Evolutionary conservation across 1,284 basidiomycete species (phyloP).

Genomic region (Vanrija sp.): DNA sequence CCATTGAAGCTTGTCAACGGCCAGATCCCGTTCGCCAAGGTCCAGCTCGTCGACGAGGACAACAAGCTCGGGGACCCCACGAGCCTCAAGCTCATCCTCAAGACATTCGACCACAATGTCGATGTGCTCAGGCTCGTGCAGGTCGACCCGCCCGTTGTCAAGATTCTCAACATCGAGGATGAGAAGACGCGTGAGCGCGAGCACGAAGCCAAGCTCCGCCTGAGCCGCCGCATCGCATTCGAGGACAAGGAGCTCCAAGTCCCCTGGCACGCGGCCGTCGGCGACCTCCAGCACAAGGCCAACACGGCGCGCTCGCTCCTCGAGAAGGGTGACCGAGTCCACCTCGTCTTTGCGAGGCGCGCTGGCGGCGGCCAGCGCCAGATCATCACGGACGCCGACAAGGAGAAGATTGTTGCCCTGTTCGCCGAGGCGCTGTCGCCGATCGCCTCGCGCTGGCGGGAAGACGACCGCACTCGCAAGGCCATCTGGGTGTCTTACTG

Average conservation of each 20-base stretch:
- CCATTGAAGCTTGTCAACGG: constrained; percentile 1
- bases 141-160: constrained; percentile 33
- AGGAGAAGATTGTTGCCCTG: constrained; percentile 53
- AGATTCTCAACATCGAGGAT: constrained; percentile 28
- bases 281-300: constrained; percentile 42
- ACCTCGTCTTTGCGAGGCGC: constrained; percentile 39
- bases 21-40: constrained; percentile 33
- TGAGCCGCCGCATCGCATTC: constrained; percentile 26
- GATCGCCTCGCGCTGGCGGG: constrained; percentile 78
- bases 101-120: constrained; percentile 11
- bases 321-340: constrained; percentile 41
- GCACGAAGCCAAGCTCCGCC: constrained; percentile 20
- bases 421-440: constrained; percentile 71
- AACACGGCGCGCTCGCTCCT: constrained; percentile 24
- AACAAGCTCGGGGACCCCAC: constrained; percentile 21
- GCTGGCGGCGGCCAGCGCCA: constrained; percentile 8
- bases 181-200: constrained; percentile 24
- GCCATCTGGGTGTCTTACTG: constrained; percentile 66
- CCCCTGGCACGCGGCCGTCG: constrained; percentile 36
- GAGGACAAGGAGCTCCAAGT: constrained; percentile 46
- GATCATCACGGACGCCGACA: constrained; percentile 14
- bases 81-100: constrained; percentile 18
- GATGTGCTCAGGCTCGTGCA: constrained; percentile 31
- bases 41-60: constrained; percentile 34
- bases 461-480: constrained; percentile 70